These are phyloP conservation scores for Triticum turgidum DNA, from an alignment of 176 grass and related monocot species.

Conservation along the genomic window DNA sequence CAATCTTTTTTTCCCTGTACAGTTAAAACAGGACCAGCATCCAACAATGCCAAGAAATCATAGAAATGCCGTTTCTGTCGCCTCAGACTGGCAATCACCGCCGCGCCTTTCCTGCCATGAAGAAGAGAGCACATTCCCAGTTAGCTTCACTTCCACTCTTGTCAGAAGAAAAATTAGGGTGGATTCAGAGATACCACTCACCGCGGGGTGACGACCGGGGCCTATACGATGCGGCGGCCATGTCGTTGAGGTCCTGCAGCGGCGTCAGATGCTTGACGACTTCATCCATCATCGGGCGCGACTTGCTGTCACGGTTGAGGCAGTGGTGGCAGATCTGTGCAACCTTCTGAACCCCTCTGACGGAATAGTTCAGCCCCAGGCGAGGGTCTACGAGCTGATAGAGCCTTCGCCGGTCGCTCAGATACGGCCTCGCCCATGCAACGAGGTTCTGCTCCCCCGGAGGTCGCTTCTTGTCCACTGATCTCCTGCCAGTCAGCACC, in stretches of 20 bases:
- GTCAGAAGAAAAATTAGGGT: not conserved
- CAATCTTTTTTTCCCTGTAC: slow-evolving; percentile 23
- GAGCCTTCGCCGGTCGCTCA: slow-evolving; percentile 71
- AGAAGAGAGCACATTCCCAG: slow-evolving; percentile 5
- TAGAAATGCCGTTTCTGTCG: not conserved
- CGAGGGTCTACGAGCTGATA: slow-evolving; percentile 91
- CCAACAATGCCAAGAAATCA: slow-evolving; percentile 3
- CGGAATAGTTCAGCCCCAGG: slow-evolving; percentile 81
- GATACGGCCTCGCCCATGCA: slow-evolving; percentile 69
- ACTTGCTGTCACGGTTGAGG: slow-evolving; percentile 71
- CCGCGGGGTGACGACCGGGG: slow-evolving; percentile 59
- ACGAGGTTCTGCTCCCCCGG: slow-evolving; percentile 81
- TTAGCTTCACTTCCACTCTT: not conserved
- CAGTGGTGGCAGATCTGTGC: slow-evolving; percentile 77
- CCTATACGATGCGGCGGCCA: slow-evolving; percentile 59
- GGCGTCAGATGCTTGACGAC: slow-evolving; percentile 68
- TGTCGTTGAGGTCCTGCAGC: slow-evolving; percentile 69
- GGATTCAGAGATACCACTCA: slow-evolving; percentile 30
- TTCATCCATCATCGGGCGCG: slow-evolving; percentile 73
- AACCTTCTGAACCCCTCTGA: slow-evolving; percentile 77
- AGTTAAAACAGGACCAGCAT: slow-evolving; percentile 36
- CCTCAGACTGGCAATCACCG: slow-evolving; percentile 16
- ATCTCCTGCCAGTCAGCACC: slow-evolving; percentile 78
- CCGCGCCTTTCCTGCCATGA: slow-evolving; percentile 48
- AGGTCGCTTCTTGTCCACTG: slow-evolving; percentile 89